Percentiles rank a stretch among this genome's conserved stretches.
Evolutionary conservation across 1,139 yeast genomes (phyloP).

Genomic region (Maudiozyma humilis): DNA sequence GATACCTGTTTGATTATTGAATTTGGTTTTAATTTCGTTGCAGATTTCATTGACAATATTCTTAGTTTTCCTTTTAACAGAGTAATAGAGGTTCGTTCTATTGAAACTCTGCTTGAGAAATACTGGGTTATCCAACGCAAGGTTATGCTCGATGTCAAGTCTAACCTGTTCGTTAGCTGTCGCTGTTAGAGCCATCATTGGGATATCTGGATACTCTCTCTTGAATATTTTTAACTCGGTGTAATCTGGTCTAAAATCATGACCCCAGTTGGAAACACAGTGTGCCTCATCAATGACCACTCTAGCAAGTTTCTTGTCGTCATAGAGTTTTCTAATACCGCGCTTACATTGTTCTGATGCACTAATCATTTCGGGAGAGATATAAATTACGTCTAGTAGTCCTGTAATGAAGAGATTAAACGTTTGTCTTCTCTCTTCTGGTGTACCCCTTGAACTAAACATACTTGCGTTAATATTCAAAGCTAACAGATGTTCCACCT

Average conservation of each 20-base stretch:
- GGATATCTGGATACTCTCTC: constrained; percentile 63
- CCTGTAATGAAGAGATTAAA: constrained; percentile 59
- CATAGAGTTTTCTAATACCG: constrained; percentile 52
- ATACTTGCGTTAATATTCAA: constrained; percentile 74
- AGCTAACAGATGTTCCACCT: constrained; percentile 68
- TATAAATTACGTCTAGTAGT: constrained; percentile 63
- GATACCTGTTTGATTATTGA: constrained; percentile 65
- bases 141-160: constrained; percentile 72
- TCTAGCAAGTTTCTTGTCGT: constrained; percentile 57
- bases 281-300: constrained; percentile 97
- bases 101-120: constrained; percentile 69
- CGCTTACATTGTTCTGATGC: constrained; percentile 63
- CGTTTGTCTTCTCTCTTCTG: constrained; percentile 57
- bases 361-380: constrained; percentile 93
- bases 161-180: constrained; percentile 92
- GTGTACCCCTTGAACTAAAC: constrained; percentile 70
- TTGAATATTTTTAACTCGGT: constrained; percentile 72
- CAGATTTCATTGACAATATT: constrained; percentile 55
- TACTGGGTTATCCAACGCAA: constrained; percentile 42
- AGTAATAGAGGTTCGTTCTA: constrained; percentile 75
- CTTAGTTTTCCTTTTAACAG: constrained; percentile 57
- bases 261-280: constrained; percentile 99
- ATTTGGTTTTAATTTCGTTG: constrained; percentile 45
- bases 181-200: constrained; percentile 94
- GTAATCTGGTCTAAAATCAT: constrained; percentile 95